Evolutionary conservation across 2,329 filamentous ascomycete genomes (phyloP).

Genomic region (Thermoascus crustaceus): DNA sequence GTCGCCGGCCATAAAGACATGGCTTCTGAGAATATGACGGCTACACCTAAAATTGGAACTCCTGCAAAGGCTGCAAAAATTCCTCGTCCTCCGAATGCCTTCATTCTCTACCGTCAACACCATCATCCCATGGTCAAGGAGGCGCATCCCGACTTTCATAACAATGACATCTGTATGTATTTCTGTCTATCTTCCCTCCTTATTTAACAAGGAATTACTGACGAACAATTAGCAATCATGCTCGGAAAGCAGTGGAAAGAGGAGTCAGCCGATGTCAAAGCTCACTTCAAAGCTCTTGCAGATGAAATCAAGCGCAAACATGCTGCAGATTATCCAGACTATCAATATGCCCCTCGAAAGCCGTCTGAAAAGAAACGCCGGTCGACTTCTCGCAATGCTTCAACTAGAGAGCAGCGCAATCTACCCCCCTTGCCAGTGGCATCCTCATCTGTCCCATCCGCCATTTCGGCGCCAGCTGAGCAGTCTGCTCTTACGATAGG

Average conservation of each 20-base stretch:
- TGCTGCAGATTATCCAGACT: conserved; percentile 32
- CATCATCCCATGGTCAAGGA: conserved; percentile 31
- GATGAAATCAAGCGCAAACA: conserved; percentile 35
- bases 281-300: conserved; percentile 31
- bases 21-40: conserved; percentile 3
- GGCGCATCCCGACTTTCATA: conserved; percentile 33
- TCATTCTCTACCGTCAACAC: conserved; percentile 39
- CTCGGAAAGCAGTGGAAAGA: conserved; percentile 36
- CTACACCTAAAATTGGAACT: conserved; percentile 5
- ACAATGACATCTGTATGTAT: conserved; percentile 39
- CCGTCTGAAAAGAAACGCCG: conserved; percentile 40
- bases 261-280: conserved; percentile 28
- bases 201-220: background rate
- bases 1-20: conserved; percentile 2
- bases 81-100: conserved; percentile 39
- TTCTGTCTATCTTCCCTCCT: conserved; percentile 27
- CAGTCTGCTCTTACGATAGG: background rate
- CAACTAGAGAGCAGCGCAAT: conserved; percentile 6
- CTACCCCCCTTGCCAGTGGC: conserved; percentile 1
- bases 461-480: background rate
- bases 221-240: conserved; percentile 28
- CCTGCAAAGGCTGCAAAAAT: conserved; percentile 25
- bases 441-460: conserved; percentile 4
- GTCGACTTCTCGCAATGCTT: conserved; percentile 25
- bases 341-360: conserved; percentile 41